Percentiles rank a stretch among this genome's conserved stretches.
Conservation (phyloP, 108 stramenopile species). For the Poteriospumella lacustris region DNA sequence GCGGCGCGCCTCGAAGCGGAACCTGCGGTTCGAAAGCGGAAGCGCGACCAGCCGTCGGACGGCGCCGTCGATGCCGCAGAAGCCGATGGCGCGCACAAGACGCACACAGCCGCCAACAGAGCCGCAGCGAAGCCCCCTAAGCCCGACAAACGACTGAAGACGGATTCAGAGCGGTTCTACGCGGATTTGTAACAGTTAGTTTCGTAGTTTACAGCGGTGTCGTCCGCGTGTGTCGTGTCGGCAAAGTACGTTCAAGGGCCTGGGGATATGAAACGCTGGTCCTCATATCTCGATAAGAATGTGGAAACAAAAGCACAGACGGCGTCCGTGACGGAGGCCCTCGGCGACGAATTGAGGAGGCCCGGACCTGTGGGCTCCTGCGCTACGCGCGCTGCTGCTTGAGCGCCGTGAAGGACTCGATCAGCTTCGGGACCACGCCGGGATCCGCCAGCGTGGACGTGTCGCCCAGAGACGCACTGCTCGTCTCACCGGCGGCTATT, state of each 20-base stretch:
- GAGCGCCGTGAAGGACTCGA: no score
- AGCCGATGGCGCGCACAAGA: not conserved
- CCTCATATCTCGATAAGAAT: no score
- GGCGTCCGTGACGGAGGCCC: no score
- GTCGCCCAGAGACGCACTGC: conserved; percentile 84
- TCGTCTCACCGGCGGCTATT: conserved; percentile 77
- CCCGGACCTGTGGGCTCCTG: no score
- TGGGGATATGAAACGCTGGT: no score
- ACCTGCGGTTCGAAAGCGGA: no score
- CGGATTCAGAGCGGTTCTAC: not conserved
- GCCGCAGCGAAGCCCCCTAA: not conserved
- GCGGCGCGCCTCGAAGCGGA: no score
- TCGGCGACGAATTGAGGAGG: no score
- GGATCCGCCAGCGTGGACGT: conserved; percentile 90
- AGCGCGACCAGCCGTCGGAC: not conserved
- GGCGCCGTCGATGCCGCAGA: not conserved
- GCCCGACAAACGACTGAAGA: not conserved
- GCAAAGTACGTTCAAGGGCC: no score
- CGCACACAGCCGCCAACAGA: not conserved
- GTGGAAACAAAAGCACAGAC: no score
- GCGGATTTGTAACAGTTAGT: not conserved
- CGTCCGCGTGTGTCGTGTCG: conserved; percentile 91
- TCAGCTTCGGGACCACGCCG: conserved; percentile 76
- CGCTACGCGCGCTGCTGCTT: no score
- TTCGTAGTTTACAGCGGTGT: conserved; percentile 65